Conservation (phyloP, 176 grass and related monocot genomes). For the Paspalum vaginatum region DNA sequence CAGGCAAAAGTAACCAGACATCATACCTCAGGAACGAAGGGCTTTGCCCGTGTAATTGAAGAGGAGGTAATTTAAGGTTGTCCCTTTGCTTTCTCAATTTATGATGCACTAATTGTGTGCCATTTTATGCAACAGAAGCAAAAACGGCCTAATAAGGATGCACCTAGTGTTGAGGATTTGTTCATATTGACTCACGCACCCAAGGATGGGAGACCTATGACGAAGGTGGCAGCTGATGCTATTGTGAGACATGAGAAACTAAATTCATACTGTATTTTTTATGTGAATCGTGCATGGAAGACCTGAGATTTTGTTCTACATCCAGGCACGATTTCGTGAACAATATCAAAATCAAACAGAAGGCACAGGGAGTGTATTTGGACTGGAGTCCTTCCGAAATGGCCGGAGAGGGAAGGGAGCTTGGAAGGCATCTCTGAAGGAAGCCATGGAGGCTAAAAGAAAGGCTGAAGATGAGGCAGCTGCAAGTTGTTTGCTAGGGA, state of each 20-base stretch:
- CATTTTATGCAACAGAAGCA: slow-evolving; percentile 41
- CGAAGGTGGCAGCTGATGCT: slow-evolving; percentile 49
- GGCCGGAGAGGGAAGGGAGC: slow-evolving; percentile 6
- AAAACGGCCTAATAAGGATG: slow-evolving; percentile 52
- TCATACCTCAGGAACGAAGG: slow-evolving; percentile 58
- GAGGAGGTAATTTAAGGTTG: slow-evolving; percentile 60
- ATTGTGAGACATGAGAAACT: slow-evolving; percentile 52
- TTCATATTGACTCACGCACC: slow-evolving; percentile 61
- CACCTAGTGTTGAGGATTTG: slow-evolving; percentile 47
- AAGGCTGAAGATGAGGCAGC: slow-evolving; percentile 52
- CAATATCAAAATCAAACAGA: slow-evolving; percentile 30
- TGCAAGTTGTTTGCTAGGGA: slow-evolving; percentile 55
- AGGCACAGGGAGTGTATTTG: slow-evolving; percentile 27
- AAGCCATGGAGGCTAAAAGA: slow-evolving; percentile 57
- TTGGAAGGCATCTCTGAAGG: slow-evolving; percentile 38
- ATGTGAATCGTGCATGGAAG: background rate
- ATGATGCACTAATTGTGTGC: slow-evolving; percentile 23
- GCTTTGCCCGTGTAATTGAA: slow-evolving; percentile 55
- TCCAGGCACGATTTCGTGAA: slow-evolving; percentile 41
- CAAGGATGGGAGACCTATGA: slow-evolving; percentile 52
- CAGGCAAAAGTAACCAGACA: slow-evolving; percentile 35
- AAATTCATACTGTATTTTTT: slow-evolving; percentile 9
- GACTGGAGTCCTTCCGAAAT: slow-evolving; percentile 26
- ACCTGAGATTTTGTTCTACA: slow-evolving; percentile 29
- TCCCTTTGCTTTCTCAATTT: slow-evolving; percentile 11